These are phyloP conservation scores for Phytophthora megakarya DNA, from an alignment of 352 stramenopile genomes.

Conservation along the genomic window DNA sequence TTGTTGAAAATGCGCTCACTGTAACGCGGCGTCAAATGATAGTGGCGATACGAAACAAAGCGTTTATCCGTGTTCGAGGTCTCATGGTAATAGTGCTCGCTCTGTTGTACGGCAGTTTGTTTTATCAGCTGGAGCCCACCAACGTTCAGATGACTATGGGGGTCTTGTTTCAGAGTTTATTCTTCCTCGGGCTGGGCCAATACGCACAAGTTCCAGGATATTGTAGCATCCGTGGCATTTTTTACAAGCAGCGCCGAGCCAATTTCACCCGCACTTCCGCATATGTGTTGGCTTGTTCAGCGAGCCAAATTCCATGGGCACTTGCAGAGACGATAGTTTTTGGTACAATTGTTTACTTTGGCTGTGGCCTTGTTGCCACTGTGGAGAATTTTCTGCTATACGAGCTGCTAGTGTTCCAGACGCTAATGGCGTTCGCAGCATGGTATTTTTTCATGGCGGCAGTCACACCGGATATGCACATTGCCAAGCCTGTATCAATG, in stretches of 20 bases:
- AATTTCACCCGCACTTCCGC: slow-evolving; percentile 73
- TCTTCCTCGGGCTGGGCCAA: slow-evolving; percentile 75
- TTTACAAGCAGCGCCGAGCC: slow-evolving; percentile 76
- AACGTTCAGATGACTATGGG: slow-evolving; percentile 51
- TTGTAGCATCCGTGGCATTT: slow-evolving; percentile 55
- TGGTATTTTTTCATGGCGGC: slow-evolving; percentile 49
- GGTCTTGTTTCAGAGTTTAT: slow-evolving; percentile 67
- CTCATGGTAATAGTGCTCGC: slow-evolving; percentile 43
- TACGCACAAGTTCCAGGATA: slow-evolving; percentile 70
- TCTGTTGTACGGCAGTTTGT: slow-evolving; percentile 40
- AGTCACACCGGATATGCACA: slow-evolving; percentile 25
- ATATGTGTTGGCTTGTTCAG: slow-evolving; percentile 55
- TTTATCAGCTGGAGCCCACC: slow-evolving; percentile 43
- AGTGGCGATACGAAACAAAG: slow-evolving; percentile 45
- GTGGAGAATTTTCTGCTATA: slow-evolving; percentile 33
- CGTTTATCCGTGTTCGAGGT: slow-evolving; percentile 33
- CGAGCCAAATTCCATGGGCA: slow-evolving; percentile 58
- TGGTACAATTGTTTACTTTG: slow-evolving; percentile 79
- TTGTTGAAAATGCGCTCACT: slow-evolving; percentile 34
- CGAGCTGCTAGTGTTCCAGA: slow-evolving; percentile 37
- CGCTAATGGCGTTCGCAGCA: slow-evolving; percentile 37
- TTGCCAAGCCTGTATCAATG: slow-evolving; percentile 32
- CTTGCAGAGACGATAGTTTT: slow-evolving; percentile 68
- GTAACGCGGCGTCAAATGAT: slow-evolving; percentile 50
- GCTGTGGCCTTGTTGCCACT: slow-evolving; percentile 50